phyloP scores from a whole-genome alignment of 345 rosid species.

The Brassica incana region DNA sequence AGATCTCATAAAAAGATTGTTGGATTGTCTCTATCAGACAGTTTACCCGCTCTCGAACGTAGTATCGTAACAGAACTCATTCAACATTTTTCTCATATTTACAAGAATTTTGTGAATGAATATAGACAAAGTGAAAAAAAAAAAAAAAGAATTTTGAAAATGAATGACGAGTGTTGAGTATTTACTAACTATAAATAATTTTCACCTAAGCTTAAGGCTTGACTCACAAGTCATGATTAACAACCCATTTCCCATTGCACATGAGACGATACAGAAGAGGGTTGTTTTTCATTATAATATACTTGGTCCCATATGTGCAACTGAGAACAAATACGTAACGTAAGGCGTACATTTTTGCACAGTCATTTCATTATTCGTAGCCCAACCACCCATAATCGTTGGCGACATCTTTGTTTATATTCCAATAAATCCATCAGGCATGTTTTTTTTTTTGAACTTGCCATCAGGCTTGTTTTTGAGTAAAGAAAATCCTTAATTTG shows the following conservation, averaged over 20 bases:
- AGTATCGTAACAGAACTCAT: neutral
- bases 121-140: neutral
- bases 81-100: neutral
- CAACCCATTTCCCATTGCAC: neutral
- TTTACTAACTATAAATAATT: neutral
- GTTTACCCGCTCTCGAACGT: neutral
- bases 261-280: neutral
- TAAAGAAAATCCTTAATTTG: conserved; percentile 35
- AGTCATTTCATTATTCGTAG: conserved; percentile 12
- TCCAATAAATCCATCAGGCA: conserved; percentile 8
- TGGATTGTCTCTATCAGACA: conserved; percentile 10
- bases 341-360: conserved; percentile 27
- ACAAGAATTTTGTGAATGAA: neutral
- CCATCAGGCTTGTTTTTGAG: conserved; percentile 36
- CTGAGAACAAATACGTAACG: conserved; percentile 20
- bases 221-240: neutral
- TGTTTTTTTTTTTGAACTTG: conserved; percentile 15
- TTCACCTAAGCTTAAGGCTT: neutral
- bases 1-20: neutral
- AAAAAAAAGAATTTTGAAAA: too few species aligned
- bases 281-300: neutral
- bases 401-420: conserved; percentile 20
- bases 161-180: neutral
- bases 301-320: conserved; percentile 20
- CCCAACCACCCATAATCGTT: conserved; percentile 27